Base-by-base conservation (phyloP, 1,139 yeast genomes). In the Candida sp. region DNA sequence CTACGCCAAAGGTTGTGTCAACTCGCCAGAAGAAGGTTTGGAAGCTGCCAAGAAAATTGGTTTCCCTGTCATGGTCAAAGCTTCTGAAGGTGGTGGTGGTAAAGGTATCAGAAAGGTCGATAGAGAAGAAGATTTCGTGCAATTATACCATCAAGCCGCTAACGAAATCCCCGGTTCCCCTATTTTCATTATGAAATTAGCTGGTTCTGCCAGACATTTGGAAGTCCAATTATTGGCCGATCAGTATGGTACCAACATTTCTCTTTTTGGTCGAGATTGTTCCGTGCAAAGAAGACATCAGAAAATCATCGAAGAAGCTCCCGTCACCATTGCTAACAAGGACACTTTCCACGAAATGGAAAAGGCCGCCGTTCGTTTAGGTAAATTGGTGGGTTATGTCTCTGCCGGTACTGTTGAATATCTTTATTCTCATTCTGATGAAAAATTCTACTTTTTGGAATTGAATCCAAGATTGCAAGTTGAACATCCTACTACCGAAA, bases 61-160 rank as follows among this genome's bases (percentile, higher is more conserved):
- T 2, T 90, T 90, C 75, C 97, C 97, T 36, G 95, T 90, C 42
- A 90, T 90, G 97, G 82, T 90, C 57, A 90, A 90, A 66, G 97
- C 97, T 36, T 88, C 96, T 47, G 97, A 90, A 82, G 97, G 97
- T 76, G 97, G 97, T 70, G 97, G 97, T 75, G 97, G 97, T 77
- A 90, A 90, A 71, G 97, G 97, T 79, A 90, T 90, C 63, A 84
- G 97, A 77, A 88, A 88, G 66, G 97, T 87, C 52, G 95, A 87
- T 44, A 64, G 75, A 48, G 95, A 84, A 65, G 81, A 81, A 49
- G 84, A 87, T 56, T 90, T 90, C 53, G 58, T 75, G 35, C 55
- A 85, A 33, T 70, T 86, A 53, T 90, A 88, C 63, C 79, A 83
- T 52, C 97, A 90, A 71, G 97, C 96, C 38, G 87, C 93, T 38